Evolutionary conservation across 495 filamentous ascomycete species (phyloP), one percentile per base, ranked within the genome.

Genomic region (Lasiosphaeria hispida): DNA sequence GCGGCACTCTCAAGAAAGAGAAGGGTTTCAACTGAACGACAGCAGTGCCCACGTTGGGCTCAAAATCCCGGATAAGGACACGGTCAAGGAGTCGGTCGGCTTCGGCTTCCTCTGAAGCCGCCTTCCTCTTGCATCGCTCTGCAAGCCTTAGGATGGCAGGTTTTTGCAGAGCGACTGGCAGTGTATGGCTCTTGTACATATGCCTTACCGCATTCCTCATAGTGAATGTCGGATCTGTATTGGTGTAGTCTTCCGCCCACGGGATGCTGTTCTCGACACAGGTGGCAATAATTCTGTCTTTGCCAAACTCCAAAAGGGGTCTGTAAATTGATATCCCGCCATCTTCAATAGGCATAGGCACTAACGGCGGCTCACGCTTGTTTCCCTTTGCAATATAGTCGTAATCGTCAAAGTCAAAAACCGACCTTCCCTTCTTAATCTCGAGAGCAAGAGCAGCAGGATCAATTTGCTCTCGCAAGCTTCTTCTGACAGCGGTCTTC

Each of bases 221-320:
- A 0, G 94, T 96, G 36, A 90, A 72, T 2, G 87, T 92, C 15
- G 77, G 79, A 66, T 96, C 89, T 38, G 80, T 69, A 64, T 98
- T 98, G n/a, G 92, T 96, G 47, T 77, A 73, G 65, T 98, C 94
- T 57, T 92, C 88, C 61, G 88, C 88, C 85, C 88, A 97, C 2
- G 75, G 74, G 18, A 94, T 74, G 1, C 74, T 61, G 53, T 84
- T 78, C 48, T 81, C 76, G 18, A 82, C 59, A 66, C 92, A 96
- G 2, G 91, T 96, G 0, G 82, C 83, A 1, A 88, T 75, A 7
- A 97, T 75, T 9, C 83, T 73, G 14, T 81, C 75, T 67, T 98
- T 98, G 47, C 75, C 73, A 62, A 93, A 91, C 3, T 62, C 57
- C 35, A 97, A 75, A 30, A 98, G 75, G 6, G 94, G 94, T 18